These are phyloP conservation scores for Alternaria dauci DNA, from an alignment of 2,329 filamentous ascomycete genomes.

Conservation along the genomic window DNA sequence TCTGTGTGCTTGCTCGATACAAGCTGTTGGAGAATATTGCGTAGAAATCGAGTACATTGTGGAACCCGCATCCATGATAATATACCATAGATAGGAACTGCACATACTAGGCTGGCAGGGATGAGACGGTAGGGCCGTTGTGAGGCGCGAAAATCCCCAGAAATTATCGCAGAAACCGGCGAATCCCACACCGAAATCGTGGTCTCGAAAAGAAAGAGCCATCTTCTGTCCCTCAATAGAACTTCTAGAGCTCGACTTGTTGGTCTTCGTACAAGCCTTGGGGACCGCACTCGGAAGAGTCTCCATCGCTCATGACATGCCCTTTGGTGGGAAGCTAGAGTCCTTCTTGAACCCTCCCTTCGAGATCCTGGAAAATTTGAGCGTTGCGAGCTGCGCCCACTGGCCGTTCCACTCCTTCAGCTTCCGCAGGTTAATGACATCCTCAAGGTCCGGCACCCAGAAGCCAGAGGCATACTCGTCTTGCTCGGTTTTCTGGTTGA, in stretches of 20 bases:
- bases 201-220: background rate
- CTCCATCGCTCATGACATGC: slow-evolving; percentile 42
- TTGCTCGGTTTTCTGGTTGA: slow-evolving; percentile 73
- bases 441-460: slow-evolving; percentile 81
- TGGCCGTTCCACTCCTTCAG: slow-evolving; percentile 81
- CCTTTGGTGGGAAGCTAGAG: slow-evolving; percentile 79
- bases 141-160: background rate
- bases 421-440: slow-evolving; percentile 69
- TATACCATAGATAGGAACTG: background rate
- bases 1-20: background rate
- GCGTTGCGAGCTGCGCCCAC: slow-evolving; percentile 79
- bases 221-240: background rate
- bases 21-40: background rate
- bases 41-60: background rate
- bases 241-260: background rate
- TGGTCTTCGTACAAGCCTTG: background rate
- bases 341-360: slow-evolving; percentile 69
- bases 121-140: background rate
- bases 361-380: slow-evolving; percentile 80
- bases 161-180: background rate
- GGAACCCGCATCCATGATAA: background rate
- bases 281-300: background rate
- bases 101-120: background rate
- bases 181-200: background rate
- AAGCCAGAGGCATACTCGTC: slow-evolving; percentile 87